Percentiles rank a stretch among this genome's conserved stretches.
Conservation (phyloP, 2,329 filamentous ascomycete genomes). For the Geosmithia morbida region DNA sequence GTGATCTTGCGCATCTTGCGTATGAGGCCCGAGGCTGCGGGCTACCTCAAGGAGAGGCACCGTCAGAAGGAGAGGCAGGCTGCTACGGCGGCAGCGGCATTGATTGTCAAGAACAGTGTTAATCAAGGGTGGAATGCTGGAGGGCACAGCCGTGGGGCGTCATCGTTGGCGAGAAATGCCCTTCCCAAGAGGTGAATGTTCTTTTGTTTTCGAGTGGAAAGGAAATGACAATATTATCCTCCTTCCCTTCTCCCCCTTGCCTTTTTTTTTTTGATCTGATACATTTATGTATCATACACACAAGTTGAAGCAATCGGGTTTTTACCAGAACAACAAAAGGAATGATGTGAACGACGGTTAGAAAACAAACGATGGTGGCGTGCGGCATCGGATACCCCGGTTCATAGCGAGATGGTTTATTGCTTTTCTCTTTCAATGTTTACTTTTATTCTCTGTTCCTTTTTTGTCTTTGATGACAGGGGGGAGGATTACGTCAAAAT, state of each 20-base stretch:
- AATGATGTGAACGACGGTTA: background rate
- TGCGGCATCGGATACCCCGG: background rate
- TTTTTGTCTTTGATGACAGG: too few relatives aligned
- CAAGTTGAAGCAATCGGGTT: too few relatives aligned
- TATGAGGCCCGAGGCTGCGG: conserved; percentile 82
- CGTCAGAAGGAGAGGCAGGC: conserved; percentile 89
- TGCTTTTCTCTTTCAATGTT: background rate
- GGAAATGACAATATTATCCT: too few relatives aligned
- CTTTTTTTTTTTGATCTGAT: background rate
- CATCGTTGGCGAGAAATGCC: conserved; percentile 28
- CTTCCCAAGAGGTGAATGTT: conserved; percentile 27
- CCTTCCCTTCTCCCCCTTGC: too few relatives aligned
- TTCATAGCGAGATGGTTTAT: background rate
- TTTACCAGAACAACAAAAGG: background rate
- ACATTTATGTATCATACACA: too few relatives aligned
- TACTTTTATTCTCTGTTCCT: too few relatives aligned
- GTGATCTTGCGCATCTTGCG: conserved; percentile 92
- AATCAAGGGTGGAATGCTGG: conserved; percentile 36
- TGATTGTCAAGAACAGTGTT: conserved; percentile 89
- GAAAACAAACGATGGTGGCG: background rate
- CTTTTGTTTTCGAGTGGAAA: too few relatives aligned
- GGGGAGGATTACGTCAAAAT: too few relatives aligned
- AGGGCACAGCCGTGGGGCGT: conserved; percentile 7
- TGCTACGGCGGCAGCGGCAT: conserved; percentile 77
- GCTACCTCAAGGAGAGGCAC: conserved; percentile 80